Evolutionary conservation across 2,329 filamentous ascomycete genomes (phyloP), one percentile per base, ranked within the genome.

Genomic region (Thielaviopsis euricoi): DNA sequence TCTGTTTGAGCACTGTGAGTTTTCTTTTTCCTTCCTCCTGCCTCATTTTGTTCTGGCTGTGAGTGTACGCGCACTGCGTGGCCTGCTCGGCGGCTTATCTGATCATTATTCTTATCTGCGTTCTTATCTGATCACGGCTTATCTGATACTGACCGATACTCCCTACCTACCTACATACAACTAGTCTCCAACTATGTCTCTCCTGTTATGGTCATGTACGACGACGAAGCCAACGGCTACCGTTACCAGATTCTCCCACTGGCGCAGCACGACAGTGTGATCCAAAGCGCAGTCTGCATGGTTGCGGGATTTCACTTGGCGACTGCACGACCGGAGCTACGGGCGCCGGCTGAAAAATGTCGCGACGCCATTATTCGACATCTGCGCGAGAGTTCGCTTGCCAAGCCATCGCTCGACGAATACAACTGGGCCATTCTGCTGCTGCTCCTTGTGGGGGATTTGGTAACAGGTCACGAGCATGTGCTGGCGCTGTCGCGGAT

Each of bases 1-100:
- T 50, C 54, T 60, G 54, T 60, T 60, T 58, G 57, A 62, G 37
- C 58, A 58, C 51, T 56, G 58, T 59, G 58, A 59, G 52, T 57
- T 55, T 29, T 46, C 21, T 46, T 15, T 53, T 37, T 22, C 37
- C 19, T 12, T 12, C 50, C 19, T n/a, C n/a, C n/a, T n/a, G n/a
- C n/a, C n/a, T n/a, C n/a, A n/a, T n/a, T n/a, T n/a, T n/a, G n/a
- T n/a, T n/a, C n/a, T n/a, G n/a, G n/a, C n/a, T n/a, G n/a, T n/a
- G n/a, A n/a, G n/a, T n/a, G n/a, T n/a, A n/a, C n/a, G n/a, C n/a
- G n/a, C n/a, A n/a, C n/a, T n/a, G n/a, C n/a, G n/a, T n/a, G n/a
- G n/a, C n/a, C n/a, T n/a, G n/a, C n/a, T n/a, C n/a, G n/a, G n/a
- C n/a, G n/a, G n/a, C n/a, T n/a, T n/a, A n/a, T n/a, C n/a, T n/a